phyloP scores from a whole-genome alignment of 2,329 filamentous ascomycete genomes.

The Phoma sp. region DNA sequence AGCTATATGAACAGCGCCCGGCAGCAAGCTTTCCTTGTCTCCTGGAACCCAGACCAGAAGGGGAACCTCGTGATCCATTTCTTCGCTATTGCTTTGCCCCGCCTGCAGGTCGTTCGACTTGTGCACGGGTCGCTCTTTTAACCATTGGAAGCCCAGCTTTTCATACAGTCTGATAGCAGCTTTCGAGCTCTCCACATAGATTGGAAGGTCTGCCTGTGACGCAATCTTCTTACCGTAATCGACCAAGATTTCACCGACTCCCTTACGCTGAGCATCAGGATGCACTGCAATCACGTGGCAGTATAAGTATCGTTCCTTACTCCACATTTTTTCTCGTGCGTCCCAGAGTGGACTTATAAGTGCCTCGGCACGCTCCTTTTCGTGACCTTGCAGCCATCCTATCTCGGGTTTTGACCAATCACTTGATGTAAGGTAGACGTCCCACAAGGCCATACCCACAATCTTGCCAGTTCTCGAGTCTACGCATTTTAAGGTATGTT shows the following conservation, averaged over 20 bases:
- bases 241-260: constrained; percentile 51
- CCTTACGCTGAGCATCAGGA: constrained; percentile 51
- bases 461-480: constrained; percentile 53
- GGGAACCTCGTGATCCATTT: constrained; percentile 18
- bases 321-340: constrained; percentile 29
- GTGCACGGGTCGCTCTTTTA: constrained; percentile 51
- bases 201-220: constrained; percentile 48
- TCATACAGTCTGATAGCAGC: constrained; percentile 53
- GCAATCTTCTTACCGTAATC: constrained; percentile 47
- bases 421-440: constrained; percentile 52
- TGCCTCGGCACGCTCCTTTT: constrained; percentile 53
- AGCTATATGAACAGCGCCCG: constrained; percentile 23
- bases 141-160: constrained; percentile 53
- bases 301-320: constrained; percentile 30
- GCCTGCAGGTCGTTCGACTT: constrained; percentile 45
- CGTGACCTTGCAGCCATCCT: constrained; percentile 54
- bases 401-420: constrained; percentile 55
- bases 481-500: constrained; percentile 58
- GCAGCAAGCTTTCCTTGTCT: constrained; percentile 15
- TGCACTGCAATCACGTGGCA: constrained; percentile 55
- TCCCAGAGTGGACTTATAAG: constrained; percentile 50
- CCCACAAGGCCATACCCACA: constrained; percentile 56
- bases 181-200: constrained; percentile 57
- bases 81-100: constrained; percentile 14
- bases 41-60: constrained; percentile 28